Evolutionary conservation across 176 grass and related monocot genomes (phyloP).

Genomic region (Bonia amplexicaulis): DNA sequence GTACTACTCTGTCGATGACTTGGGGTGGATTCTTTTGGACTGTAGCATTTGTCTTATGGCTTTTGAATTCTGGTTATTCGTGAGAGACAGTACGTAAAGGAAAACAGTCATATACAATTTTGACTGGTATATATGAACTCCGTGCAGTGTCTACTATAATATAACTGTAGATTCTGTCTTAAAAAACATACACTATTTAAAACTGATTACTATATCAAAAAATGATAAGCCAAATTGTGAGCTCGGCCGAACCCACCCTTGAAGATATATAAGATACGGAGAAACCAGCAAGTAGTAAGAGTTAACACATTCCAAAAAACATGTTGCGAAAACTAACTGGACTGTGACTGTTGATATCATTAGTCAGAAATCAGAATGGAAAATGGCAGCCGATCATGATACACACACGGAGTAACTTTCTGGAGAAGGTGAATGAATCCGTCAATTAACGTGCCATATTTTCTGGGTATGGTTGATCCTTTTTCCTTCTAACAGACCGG

Average conservation of each 20-base stretch:
- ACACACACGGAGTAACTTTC: not conserved
- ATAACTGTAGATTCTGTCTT: accelerated
- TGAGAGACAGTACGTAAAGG: accelerated
- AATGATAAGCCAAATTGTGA: no score
- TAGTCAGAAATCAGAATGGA: not conserved
- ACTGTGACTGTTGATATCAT: not conserved
- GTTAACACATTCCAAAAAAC: not conserved
- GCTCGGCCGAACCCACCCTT: no score
- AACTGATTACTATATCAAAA: no score
- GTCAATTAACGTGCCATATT: not conserved
- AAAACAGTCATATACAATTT: no score
- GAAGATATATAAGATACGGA: not conserved
- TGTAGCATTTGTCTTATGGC: no score
- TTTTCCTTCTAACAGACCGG: not conserved
- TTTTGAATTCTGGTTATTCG: no score
- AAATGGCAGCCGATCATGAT: not conserved
- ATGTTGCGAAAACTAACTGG: not conserved
- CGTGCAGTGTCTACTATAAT: no score
- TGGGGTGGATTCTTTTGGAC: no score
- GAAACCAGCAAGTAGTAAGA: not conserved
- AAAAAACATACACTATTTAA: no score
- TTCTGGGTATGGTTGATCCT: not conserved
- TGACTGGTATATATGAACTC: no score
- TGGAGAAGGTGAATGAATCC: not conserved
- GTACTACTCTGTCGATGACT: no score